phyloP scores from a whole-genome alignment of 345 rosid genomes.

The Linum lewisii region DNA sequence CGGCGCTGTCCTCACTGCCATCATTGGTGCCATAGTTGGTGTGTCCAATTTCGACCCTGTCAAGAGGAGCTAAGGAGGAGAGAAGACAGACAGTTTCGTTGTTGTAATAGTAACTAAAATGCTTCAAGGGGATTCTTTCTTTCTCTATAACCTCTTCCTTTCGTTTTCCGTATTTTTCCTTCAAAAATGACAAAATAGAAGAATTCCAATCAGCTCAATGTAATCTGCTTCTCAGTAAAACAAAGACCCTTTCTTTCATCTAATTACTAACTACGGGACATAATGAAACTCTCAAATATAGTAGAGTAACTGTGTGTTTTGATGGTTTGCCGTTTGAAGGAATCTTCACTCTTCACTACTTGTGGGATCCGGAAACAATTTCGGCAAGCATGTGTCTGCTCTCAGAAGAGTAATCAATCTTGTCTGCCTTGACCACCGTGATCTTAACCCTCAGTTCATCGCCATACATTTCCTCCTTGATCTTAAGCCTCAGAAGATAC shows the following conservation, averaged over 20 bases:
- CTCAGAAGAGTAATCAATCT: conserved; percentile 49
- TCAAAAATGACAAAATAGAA: too few species aligned
- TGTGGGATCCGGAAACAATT: conserved; percentile 22
- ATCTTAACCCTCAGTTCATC: conserved; percentile 79
- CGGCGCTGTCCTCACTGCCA: conserved; percentile 44
- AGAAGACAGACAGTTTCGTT: neutral
- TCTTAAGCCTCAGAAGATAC: conserved; percentile 61
- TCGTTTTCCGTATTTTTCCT: too few species aligned
- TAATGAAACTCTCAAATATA: too few species aligned
- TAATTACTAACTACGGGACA: too few species aligned
- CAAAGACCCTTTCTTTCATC: neutral
- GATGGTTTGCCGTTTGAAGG: conserved; percentile 9
- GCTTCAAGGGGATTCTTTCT: too few species aligned
- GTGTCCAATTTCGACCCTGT: conserved; percentile 78
- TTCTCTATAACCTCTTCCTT: too few species aligned
- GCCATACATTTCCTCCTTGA: conserved; percentile 75
- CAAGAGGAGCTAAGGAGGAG: conserved; percentile 41
- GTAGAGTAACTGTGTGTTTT: too few species aligned
- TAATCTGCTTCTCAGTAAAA: neutral
- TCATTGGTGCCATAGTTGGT: conserved; percentile 63
- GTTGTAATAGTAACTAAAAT: neutral
- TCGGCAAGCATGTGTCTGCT: conserved; percentile 48
- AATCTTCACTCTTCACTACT: conserved; percentile 16
- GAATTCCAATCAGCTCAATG: neutral
- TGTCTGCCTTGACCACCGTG: conserved; percentile 62